Conservation (phyloP, 1,284 basidiomycete species). For the Melampsora larici-populina region DNA sequence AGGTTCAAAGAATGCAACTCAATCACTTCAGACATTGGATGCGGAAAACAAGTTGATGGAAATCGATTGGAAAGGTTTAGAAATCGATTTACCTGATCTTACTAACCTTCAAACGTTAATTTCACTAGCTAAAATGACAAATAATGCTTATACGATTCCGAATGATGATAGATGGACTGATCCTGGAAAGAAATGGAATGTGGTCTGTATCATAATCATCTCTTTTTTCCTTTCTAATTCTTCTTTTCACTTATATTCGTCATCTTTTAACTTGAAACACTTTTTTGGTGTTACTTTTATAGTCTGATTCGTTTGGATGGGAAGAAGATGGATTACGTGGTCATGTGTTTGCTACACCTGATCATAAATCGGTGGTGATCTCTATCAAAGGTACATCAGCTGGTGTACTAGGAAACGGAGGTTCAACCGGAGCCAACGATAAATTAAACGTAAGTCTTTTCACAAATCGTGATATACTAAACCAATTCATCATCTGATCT, state of each 20-base stretch:
- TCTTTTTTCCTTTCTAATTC: conserved; percentile 40
- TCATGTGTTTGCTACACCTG: conserved; percentile 64
- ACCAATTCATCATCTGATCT: too few species aligned
- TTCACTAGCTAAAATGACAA: conserved; percentile 87
- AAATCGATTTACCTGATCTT: conserved; percentile 60
- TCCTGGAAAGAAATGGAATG: conserved; percentile 64
- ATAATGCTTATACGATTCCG: conserved; percentile 69
- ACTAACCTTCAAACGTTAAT: conserved; percentile 72
- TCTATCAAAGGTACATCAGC: conserved; percentile 93
- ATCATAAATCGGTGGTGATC: conserved; percentile 80
- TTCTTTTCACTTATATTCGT: conserved; percentile 22
- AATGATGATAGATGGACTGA: conserved; percentile 70
- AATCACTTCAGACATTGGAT: background rate
- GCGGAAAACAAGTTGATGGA: background rate
- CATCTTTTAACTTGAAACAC: background rate
- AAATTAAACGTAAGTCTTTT: conserved; percentile 67
- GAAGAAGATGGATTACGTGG: conserved; percentile 83
- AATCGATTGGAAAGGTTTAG: conserved; percentile 18
- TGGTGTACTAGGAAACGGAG: conserved; percentile 68
- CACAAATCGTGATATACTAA: too few species aligned
- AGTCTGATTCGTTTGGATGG: conserved; percentile 90
- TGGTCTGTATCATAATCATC: conserved; percentile 62
- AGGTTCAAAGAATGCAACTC: conserved; percentile 1
- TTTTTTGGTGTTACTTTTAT: conserved; percentile 15
- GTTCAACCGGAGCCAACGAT: conserved; percentile 83